Percentiles rank a stretch among this genome's conserved stretches.
phyloP scores from a whole-genome alignment of 2,329 filamentous ascomycete species.

The Aspergillus sp. region DNA sequence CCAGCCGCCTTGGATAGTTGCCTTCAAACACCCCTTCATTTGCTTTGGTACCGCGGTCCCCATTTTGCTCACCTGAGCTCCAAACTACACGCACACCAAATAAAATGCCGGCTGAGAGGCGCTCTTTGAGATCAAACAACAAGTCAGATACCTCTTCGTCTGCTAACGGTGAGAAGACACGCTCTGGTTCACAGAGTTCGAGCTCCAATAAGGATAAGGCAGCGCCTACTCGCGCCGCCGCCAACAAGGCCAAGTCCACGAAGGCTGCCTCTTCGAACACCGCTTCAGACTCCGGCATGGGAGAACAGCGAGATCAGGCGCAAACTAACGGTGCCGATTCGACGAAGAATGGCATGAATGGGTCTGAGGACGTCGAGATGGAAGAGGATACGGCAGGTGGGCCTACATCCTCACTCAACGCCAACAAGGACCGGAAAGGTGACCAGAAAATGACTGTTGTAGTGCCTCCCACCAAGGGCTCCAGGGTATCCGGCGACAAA shows the following conservation, averaged over 20 bases:
- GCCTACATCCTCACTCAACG: constrained; percentile 55
- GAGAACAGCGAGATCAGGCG: constrained; percentile 69
- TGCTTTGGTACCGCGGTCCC: constrained; percentile 27
- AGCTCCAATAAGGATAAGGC: constrained; percentile 47
- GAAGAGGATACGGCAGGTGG: constrained; percentile 60
- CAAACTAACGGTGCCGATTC: constrained; percentile 66
- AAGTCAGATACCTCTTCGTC: constrained; percentile 48
- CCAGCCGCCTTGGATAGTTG: constrained; percentile 15
- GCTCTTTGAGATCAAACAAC: constrained; percentile 48
- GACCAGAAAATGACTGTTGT: constrained; percentile 80
- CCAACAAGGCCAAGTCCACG: constrained; percentile 42
- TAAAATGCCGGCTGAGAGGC: constrained; percentile 49
- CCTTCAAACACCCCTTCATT: constrained; percentile 26
- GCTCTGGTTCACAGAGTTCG: constrained; percentile 45
- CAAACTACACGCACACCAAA: constrained; percentile 23
- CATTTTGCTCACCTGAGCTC: constrained; percentile 31
- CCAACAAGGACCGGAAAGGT: constrained; percentile 66
- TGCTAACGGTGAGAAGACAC: constrained; percentile 48
- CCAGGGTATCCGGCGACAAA: constrained; percentile 57
- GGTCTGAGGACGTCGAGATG: constrained; percentile 70
- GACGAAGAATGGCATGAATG: constrained; percentile 65
- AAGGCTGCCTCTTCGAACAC: constrained; percentile 37
- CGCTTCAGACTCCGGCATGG: constrained; percentile 53
- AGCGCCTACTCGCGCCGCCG: constrained; percentile 42
- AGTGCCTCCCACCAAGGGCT: constrained; percentile 69